Percentiles rank a stretch among this genome's conserved stretches.
Evolutionary conservation across 345 rosid genomes (phyloP).

Genomic region (Populus tremula): DNA sequence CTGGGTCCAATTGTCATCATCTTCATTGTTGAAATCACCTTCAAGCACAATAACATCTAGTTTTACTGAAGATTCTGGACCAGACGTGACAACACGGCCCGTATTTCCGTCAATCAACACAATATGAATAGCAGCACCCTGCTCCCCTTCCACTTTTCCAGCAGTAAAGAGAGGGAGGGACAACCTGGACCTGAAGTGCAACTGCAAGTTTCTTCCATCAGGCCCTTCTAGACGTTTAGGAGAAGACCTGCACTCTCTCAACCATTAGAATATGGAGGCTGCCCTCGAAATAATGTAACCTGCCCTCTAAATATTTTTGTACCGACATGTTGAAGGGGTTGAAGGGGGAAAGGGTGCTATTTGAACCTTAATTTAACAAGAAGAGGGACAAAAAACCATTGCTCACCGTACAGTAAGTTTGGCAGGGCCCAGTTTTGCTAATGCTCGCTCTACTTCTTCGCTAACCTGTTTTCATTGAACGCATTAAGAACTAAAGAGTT

Average conservation of each 20-base stretch:
- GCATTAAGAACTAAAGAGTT: background rate
- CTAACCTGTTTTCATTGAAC: slow-evolving; percentile 24
- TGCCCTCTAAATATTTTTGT: background rate
- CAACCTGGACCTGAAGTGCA: slow-evolving; percentile 32
- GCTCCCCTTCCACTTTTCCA: slow-evolving; percentile 37
- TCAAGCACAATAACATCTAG: slow-evolving; percentile 37
- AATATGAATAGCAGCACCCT: slow-evolving; percentile 23
- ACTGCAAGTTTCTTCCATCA: slow-evolving; percentile 35
- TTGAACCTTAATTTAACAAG: background rate
- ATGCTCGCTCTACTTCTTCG: slow-evolving; percentile 40
- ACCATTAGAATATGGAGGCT: background rate
- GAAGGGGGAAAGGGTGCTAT: background rate
- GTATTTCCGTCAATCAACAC: slow-evolving; percentile 34
- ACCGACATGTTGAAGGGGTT: background rate
- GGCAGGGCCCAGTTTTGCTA: slow-evolving; percentile 31
- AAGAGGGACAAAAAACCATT: background rate
- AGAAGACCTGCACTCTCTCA: slow-evolving; percentile 23
- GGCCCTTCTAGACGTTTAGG: slow-evolving; percentile 27
- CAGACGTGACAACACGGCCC: slow-evolving; percentile 29
- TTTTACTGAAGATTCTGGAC: slow-evolving; percentile 36
- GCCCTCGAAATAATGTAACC: background rate
- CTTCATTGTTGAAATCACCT: slow-evolving; percentile 41
- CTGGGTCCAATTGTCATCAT: slow-evolving; percentile 26
- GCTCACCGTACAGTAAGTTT: slow-evolving; percentile 23
- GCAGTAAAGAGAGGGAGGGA: slow-evolving; percentile 37